Evolutionary conservation across 768 basidiomycete genomes (phyloP).

Genomic region (Auricularia sp.): DNA sequence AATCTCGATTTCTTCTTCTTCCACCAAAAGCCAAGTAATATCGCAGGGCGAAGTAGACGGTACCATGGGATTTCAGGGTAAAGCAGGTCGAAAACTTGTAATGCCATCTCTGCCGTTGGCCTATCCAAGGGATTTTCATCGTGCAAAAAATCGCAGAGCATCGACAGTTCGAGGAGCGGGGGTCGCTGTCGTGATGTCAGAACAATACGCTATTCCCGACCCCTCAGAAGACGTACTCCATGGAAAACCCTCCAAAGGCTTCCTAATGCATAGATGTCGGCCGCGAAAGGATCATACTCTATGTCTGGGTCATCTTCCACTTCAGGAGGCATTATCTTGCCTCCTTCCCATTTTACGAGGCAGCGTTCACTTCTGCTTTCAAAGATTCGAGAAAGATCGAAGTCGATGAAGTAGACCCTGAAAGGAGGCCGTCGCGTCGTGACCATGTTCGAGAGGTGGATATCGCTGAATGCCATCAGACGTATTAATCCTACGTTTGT

Average conservation of each 20-base stretch:
- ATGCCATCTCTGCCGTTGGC: too few species aligned
- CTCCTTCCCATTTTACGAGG: not conserved
- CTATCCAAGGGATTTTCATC: too few species aligned
- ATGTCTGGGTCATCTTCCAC: not conserved
- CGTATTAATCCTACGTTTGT: too few species aligned
- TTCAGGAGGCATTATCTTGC: not conserved
- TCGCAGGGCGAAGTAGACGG: too few species aligned
- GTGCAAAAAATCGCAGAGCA: too few species aligned
- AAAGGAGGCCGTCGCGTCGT: not conserved
- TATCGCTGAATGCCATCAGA: not conserved
- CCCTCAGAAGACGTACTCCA: not conserved
- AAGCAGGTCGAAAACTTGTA: too few species aligned
- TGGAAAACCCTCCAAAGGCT: not conserved
- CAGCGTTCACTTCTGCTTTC: not conserved
- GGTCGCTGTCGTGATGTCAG: too few species aligned
- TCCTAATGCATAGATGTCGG: not conserved
- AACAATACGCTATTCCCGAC: too few species aligned
- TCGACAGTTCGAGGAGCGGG: too few species aligned
- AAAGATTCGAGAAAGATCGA: not conserved
- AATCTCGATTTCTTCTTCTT: too few species aligned
- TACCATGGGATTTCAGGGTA: too few species aligned
- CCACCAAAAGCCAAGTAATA: too few species aligned
- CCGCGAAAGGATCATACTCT: not conserved
- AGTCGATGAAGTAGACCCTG: not conserved
- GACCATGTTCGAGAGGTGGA: not conserved